Base-by-base conservation (phyloP, 805 yeast genomes). In the Pichia sporocuriosa region DNA sequence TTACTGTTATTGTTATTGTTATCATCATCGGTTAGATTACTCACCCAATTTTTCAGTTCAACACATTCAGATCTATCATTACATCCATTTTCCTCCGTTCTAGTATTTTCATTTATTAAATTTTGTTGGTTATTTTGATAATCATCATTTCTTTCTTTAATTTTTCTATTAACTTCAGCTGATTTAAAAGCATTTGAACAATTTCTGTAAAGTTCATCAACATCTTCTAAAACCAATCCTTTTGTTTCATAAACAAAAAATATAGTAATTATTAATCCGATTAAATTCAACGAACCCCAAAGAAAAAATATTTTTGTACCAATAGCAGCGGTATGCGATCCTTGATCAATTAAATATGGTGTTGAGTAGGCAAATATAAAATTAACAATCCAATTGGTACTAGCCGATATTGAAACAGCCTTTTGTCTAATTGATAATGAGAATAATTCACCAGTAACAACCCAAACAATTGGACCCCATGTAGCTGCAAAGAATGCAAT, bases 401-500 rank as follows among this genome's bases (percentile, higher is more conserved):
- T 82, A 1, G 85, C 84, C 23, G 85, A 75, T 21, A 84, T 59
- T 9, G 93, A 77, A 21, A 83, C 83, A 12, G 89, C 83, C 57
- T 80, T 80, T 48, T 84, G 87, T 55, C 94, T 72, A 24, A 84
- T 77, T 35, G 86, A 77, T 39, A 84, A 66, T 21, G 86, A 79
- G 58, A 73, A 84, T 35, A 83, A 69, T 59, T 77, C 83, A 39
- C 80, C 79, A 22, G 75, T 71, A 22, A 75, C 62, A 19, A 78
- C 93, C 93, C 93, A 84, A 15, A 75, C 79, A 26, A 76, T 73
- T 11, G 90, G 90, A 50, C 90, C 94, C 93, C 93, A 84, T 4
- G 87, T 73, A 7, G 85, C 70, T 1, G 93, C 88, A 61, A 81
- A 84, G 39, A 80, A 75, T 3, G 86, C 84, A 53, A 84, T 84